Evolutionary conservation across 768 basidiomycete species (phyloP), one percentile per base, ranked within the genome.

Genomic region (Mycena amicta): DNA sequence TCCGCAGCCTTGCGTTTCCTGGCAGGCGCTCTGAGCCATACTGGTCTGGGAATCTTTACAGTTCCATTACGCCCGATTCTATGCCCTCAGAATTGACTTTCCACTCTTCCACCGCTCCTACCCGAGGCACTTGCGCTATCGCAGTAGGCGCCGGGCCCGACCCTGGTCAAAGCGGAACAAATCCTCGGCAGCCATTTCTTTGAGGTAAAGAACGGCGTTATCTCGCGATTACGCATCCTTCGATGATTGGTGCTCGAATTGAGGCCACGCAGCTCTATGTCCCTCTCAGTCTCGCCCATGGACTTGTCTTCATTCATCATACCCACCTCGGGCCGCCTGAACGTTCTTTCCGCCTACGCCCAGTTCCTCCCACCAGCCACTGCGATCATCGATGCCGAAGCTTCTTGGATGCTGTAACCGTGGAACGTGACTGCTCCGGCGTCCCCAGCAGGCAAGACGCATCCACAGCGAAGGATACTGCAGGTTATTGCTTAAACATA

Each of bases 41-140:
- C 52, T 49, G 22, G 57, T 52, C 23, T 29, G 55, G 33, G 41
- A 41, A 56, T 52, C 29, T 27, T 20, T 29, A 23, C 57, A 52
- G 15, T 53, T 43, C 26, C 47, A 55, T 58, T 52, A 59, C 57
- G 22, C 50, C 26, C 62, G 51, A 56, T 56, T 37, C 8, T 26
- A n/a, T 46, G 20, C 47, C 20, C 50, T 11, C 30, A 29, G 28
- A 46, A 47, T 60, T 43, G 27, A 11, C 62, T 57, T 60, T 47
- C 59, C 59, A 33, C 55, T 55, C 57, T 52, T 26, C 23, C 55
- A 46, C 12, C 29, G 46, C 28, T n/a, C 52, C 33, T 26, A 13
- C 53, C 28, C 45, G 56, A 60, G 59, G 60, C 53, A 64, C 55
- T 60, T 60, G 62, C 53, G 59, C 59, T 49, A 18, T 52, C 39